These are phyloP conservation scores for Candida schatavii DNA, from an alignment of 805 yeast species.

Conservation along the genomic window DNA sequence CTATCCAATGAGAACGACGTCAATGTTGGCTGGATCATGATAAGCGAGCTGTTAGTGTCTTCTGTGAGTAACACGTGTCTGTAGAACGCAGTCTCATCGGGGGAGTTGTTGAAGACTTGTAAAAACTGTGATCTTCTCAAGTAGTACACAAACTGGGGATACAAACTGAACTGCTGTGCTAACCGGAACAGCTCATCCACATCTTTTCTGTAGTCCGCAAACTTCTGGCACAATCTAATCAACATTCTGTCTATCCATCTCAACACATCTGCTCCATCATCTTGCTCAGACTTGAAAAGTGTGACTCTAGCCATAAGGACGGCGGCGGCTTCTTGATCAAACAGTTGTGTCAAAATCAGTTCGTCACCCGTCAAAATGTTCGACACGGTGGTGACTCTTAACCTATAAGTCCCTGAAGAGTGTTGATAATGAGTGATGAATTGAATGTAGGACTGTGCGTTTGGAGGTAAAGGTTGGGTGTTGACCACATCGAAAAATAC, in stretches of 20 bases:
- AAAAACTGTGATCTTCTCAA: slow-evolving; percentile 94
- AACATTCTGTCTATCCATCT: slow-evolving; percentile 94
- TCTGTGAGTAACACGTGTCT: slow-evolving; percentile 89
- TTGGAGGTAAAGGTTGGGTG: slow-evolving; percentile 43
- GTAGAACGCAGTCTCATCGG: slow-evolving; percentile 97
- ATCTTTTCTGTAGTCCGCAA: slow-evolving; percentile 89
- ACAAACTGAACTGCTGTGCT: slow-evolving; percentile 77
- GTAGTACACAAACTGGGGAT: slow-evolving; percentile 95
- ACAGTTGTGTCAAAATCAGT: slow-evolving; percentile 53
- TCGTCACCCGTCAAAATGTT: slow-evolving; percentile 53
- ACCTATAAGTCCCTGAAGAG: slow-evolving; percentile 84
- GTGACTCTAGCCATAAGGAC: slow-evolving; percentile 90
- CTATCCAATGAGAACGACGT: slow-evolving; percentile 72
- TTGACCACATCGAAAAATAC: slow-evolving; percentile 77
- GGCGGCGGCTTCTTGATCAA: slow-evolving; percentile 98
- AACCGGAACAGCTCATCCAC: slow-evolving; percentile 80
- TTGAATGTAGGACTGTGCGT: slow-evolving; percentile 62
- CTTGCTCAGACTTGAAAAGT: slow-evolving; percentile 71
- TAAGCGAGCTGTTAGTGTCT: slow-evolving; percentile 87
- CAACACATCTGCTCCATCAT: slow-evolving; percentile 88
- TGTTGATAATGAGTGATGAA: slow-evolving; percentile 92
- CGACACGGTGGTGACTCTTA: slow-evolving; percentile 85
- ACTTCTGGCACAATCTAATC: slow-evolving; percentile 85
- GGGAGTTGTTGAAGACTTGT: slow-evolving; percentile 95
- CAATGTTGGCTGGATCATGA: slow-evolving; percentile 97